Percentiles rank a stretch among this genome's conserved stretches.
Evolutionary conservation across 805 yeast species (phyloP).

Genomic region (Saccharomycopsis olivae): DNA sequence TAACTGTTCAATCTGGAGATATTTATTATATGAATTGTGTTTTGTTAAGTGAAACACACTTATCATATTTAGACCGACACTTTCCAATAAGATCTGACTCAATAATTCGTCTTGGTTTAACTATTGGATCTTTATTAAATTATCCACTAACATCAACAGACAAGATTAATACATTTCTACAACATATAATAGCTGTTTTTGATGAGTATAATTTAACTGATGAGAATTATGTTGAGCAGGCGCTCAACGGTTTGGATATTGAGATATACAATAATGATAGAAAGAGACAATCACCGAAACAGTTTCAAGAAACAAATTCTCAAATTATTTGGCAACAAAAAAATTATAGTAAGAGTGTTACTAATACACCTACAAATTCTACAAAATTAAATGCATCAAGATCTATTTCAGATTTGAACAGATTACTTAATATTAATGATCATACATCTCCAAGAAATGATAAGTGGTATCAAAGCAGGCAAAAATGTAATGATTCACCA

Average conservation of each 20-base stretch:
- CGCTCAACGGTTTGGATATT: not conserved
- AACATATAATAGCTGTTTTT: constrained; percentile 1
- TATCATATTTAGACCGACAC: constrained; percentile 1
- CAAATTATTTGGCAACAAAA: no score
- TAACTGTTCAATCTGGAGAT: constrained; percentile 2
- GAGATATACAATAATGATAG: no score
- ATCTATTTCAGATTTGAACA: no score
- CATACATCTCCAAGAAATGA: no score
- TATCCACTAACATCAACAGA: constrained; percentile 2
- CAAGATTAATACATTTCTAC: constrained; percentile 1
- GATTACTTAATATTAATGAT: no score
- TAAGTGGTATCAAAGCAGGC: constrained; percentile 22
- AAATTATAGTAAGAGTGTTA: no score
- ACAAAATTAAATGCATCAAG: no score
- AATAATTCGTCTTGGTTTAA: constrained; percentile 9
- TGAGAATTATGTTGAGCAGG: not conserved
- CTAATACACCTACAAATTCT: no score
- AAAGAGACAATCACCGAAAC: no score
- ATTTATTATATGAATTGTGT: constrained; percentile 7
- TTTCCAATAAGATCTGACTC: constrained; percentile 4
- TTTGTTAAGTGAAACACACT: not conserved
- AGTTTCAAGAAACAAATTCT: no score
- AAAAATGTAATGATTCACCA: no score
- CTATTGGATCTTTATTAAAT: constrained; percentile 10
- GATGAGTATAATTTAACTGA: not conserved